Base-by-base conservation (phyloP, 768 basidiomycete genomes). In the Suillus luteus region DNA sequence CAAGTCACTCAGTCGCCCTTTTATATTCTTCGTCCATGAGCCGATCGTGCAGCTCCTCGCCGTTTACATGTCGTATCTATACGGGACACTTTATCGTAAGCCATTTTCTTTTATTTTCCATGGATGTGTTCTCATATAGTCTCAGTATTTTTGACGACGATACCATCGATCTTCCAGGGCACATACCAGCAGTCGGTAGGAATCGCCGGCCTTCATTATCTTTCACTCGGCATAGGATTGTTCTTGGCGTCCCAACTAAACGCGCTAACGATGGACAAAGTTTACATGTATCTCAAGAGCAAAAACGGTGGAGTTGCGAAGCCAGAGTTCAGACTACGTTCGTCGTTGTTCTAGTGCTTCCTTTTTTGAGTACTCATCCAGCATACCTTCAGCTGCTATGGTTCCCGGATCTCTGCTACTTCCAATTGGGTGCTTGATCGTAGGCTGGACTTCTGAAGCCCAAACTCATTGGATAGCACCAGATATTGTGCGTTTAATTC, bases 141-240 rank as follows among this genome's bases (percentile, higher is more conserved):
- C n/a, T 4, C 62, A 91, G 89, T 91, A 27, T 87, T 88, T 70
- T 74, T 91, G 38, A 88, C 88, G 1, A 88, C 83, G 0, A 83
- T 91, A 35, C 85, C 90, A 0, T 66, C 73, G 0, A 88, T 90
- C 51, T 91, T 86, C 67, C 72, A 78, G 59, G 74, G 76, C 4
- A 72, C 80, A 1, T 93, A 93, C 68, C 73, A 81, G 43, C 75
- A 90, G 70, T 64, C 70, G 0, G 73, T 82, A 11, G 52, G 52
- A 33, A 54, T 54, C 15, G 9, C 52, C 31, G 52, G 52, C 31
- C 31, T 54, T 19, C 31, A 54, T 33, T 95, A 92, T 67, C 77
- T 93, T 62, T 83, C 91, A 0, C 80, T 93, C 6, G 91, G 90
- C 0, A 22, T 89, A 1, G 91, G 91, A 3, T 75, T 91, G 17